Evolutionary conservation across 106 monocot genomes (phyloP), one percentile per base, ranked within the genome.

Genomic region (Dioscorea alata): DNA sequence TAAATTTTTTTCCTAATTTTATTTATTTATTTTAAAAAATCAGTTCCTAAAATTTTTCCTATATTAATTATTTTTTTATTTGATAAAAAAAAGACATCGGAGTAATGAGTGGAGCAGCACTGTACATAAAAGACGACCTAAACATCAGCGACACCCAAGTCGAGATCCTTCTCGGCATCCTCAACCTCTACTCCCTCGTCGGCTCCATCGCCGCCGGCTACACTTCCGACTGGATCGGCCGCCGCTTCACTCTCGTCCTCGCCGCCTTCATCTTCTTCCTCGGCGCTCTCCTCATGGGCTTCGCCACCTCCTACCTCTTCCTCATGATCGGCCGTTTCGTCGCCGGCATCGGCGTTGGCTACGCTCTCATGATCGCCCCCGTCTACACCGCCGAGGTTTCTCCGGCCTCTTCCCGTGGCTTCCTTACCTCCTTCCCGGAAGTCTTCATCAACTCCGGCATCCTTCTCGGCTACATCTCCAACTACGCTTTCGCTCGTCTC

Each of bases 391-490:
- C 84, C 8, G 84, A 79, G 69, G 21, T 84, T 52, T 56, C 84
- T 8, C 48, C 75, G 5, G 31, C 79, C 3, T 69, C 79, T 57
- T 22, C 71, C 35, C 63, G 84, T 12, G 84, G 84, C 7, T 79
- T 71, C 50, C 79, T 84, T 57, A 72, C 84, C 51, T 84, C 79
- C 23, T 42, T 79, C 33, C 78, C 75, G 15, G 83, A 83, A 56
- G 28, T 57, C 24, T 85, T 67, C 73, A 80, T 85, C 69, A 84
- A 60, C 63, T 4, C 35, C 42, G 84, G 84, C 24, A 67, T 84
- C 48, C 66, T 84, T 13, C 33, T 80, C 49, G 84, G 84, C 33
- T 84, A 84, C 73, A 33, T 84, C 32, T 76, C 84, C 24, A 84
- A 85, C 65, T 70, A 61, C 62, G 73, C 32, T 33, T 72, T 85